Conservation (phyloP, 495 filamentous ascomycete species). For the Amorphotheca resinae region DNA sequence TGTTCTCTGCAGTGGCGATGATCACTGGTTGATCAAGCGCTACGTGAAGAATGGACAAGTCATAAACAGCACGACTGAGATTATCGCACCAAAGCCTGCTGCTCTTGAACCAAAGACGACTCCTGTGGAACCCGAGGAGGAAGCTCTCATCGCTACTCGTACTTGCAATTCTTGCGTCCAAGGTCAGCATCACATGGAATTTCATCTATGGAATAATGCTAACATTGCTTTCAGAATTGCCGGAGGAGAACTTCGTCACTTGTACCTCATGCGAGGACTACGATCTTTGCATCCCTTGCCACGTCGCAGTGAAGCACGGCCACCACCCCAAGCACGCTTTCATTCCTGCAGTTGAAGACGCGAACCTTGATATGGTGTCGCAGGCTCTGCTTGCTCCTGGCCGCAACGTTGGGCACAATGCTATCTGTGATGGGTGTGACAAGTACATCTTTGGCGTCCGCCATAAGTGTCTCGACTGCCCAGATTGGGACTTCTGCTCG, state of each 20-base stretch:
- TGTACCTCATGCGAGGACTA: slow-evolving; percentile 81
- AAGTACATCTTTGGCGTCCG: slow-evolving; percentile 79
- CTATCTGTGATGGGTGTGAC: slow-evolving; percentile 92
- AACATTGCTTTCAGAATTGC: slow-evolving; percentile 40
- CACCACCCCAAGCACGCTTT: slow-evolving; percentile 89
- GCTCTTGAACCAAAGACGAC: slow-evolving; percentile 13
- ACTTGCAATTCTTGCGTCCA: slow-evolving; percentile 89
- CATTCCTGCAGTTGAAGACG: slow-evolving; percentile 43
- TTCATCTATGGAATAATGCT: neutral
- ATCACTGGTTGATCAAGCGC: slow-evolving; percentile 92
- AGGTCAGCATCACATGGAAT: slow-evolving; percentile 38
- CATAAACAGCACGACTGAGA: slow-evolving; percentile 73
- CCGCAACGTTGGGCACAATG: slow-evolving; percentile 68
- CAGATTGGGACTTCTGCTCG: slow-evolving; percentile 96
- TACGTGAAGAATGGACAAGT: slow-evolving; percentile 66
- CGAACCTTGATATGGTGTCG: slow-evolving; percentile 41
- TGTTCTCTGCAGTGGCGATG: slow-evolving; percentile 57
- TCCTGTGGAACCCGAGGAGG: slow-evolving; percentile 14
- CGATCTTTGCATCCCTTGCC: slow-evolving; percentile 80
- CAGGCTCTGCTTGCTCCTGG: slow-evolving; percentile 61
- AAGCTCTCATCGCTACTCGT: slow-evolving; percentile 37
- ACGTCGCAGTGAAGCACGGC: slow-evolving; percentile 64
- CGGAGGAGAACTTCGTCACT: slow-evolving; percentile 68
- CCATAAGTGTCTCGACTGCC: slow-evolving; percentile 95
- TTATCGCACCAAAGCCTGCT: slow-evolving; percentile 46